These are phyloP conservation scores for Ammopiptanthus mongolicus DNA, from an alignment of 306 rosid genomes.

Conservation along the genomic window DNA sequence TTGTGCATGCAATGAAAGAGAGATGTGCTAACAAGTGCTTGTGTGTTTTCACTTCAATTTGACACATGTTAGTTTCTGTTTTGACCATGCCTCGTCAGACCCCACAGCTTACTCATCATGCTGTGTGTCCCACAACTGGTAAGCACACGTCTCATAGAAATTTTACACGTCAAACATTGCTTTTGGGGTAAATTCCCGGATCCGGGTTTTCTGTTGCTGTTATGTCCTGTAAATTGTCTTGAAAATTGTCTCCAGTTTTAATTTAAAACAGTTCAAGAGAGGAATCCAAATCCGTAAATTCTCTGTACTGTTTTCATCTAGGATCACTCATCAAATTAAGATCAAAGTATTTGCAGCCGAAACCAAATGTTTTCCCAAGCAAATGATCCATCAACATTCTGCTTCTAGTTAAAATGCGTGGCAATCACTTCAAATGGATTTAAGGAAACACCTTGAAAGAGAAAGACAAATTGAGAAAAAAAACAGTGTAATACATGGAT, in stretches of 20 bases:
- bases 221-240: too few relatives aligned
- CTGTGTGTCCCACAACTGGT: neutral
- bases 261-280: too few relatives aligned
- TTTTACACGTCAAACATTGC: too few relatives aligned
- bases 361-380: neutral
- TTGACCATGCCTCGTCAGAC: conserved; percentile 27
- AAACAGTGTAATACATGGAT: neutral
- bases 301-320: too few relatives aligned
- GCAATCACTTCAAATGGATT: neutral
- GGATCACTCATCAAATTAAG: too few relatives aligned
- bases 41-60: conserved; percentile 19
- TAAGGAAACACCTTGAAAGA: neutral
- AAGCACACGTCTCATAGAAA: conserved; percentile 21
- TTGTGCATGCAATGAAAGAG: conserved; percentile 29
- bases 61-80: conserved; percentile 21
- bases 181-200: too few relatives aligned
- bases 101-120: conserved; percentile 13
- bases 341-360: neutral
- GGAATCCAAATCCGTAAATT: too few relatives aligned
- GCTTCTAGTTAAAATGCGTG: neutral
- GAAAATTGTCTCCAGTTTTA: too few relatives aligned
- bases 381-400: neutral
- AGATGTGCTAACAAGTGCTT: neutral
- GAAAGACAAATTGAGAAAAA: neutral
- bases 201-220: too few relatives aligned